Base-by-base conservation (phyloP, 129 eudicot genomes). In the Artemisia annua region DNA sequence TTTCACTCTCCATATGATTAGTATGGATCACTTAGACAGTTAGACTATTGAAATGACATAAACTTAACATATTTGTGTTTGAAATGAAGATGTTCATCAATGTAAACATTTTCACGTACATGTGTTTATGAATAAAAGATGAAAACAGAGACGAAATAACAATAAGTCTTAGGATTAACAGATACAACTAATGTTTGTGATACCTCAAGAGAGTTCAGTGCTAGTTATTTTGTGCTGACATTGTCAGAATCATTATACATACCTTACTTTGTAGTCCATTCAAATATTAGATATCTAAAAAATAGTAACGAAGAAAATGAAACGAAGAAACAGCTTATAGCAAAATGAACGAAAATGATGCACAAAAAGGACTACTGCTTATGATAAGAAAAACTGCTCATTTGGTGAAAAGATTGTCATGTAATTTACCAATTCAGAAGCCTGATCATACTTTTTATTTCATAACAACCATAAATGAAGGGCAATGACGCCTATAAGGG, bases 371-470 rank as follows among this genome's bases (percentile, higher is more conserved):
- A 39, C 46, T 39, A 9, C 46, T 7, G 46, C 46, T 39, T 39
- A 39, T 39, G 10, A 39, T 39, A 39, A 39, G 46, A 7, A 39
- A 58, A 5, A 2, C 52, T 17, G 15, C 52, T 67, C 60, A 67
- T 49, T 69, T 30, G 50, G 49, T 51, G 63, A 11, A 63, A 64
- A 64, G 28, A n/a, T 39, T 64, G 28, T 3, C 53, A 64, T 32
- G 46, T 16, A 55, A 30, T 52, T 48, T 20, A 48, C 57, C 44
- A 20, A 48, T 46, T 48, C 8, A 67, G 28, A 67, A 67, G 26
- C 22, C 50, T 48, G 35, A 17, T 22, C 48, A 22, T 14, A 8
- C 10, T 59, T 3, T 32, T 22, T 24, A 4, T 14, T 71, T 56
- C 22, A n/a, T 51, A 71, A 71, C 9, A 20, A n/a, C 50, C 50